Base-by-base conservation (phyloP, 2,329 filamentous ascomycete species). In the Pestalotiopsis fici region DNA sequence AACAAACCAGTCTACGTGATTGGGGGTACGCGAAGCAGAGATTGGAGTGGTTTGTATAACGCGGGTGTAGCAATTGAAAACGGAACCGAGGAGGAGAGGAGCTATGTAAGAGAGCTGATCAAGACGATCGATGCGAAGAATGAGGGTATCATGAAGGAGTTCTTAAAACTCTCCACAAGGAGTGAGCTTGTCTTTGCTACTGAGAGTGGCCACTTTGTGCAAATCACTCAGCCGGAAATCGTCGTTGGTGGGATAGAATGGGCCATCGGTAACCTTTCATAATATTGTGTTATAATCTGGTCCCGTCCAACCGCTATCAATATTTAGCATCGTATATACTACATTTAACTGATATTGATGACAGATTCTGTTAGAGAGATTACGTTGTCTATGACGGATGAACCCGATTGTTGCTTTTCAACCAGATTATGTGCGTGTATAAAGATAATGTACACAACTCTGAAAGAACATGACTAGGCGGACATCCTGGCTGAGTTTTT, bases 141-240 rank as follows among this genome's bases (percentile, higher is more conserved):
- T 23, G n/a, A 50, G 43, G 7, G 43, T 9, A 11, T 50, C 6
- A n/a, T n/a, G 43, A 66, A 74, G 75, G 62, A 69, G 69, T 73
- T 80, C 12, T 60, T 54, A 11, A 73, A 65, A 35, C 70, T 71
- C 27, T 73, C 78, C 69, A 78, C 69, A 1, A 76, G 69, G 64
- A 71, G 71, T 7, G 69, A 74, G 66, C 66, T 77, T 54, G 72
- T 76, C 7, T 74, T 75, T 67, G 76, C 76, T 1, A 60, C 11
- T 1, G 69, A 77, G 68, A 80, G 78, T 75, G 78, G 78, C 3
- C 79, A 80, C 65, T 74, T 74, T 71, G 71, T 80, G 2, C 75
- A 80, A 62, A 39, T 80, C 37, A 78, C 74, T 37, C 72, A 78
- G 69, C 78, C 79, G 37, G 76, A 79, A 21, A 57, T 76, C 65